Percentiles rank a stretch among this genome's conserved stretches.
phyloP scores from a whole-genome alignment of 2,329 filamentous ascomycete species.

The Clonostachys rhizophaga region DNA sequence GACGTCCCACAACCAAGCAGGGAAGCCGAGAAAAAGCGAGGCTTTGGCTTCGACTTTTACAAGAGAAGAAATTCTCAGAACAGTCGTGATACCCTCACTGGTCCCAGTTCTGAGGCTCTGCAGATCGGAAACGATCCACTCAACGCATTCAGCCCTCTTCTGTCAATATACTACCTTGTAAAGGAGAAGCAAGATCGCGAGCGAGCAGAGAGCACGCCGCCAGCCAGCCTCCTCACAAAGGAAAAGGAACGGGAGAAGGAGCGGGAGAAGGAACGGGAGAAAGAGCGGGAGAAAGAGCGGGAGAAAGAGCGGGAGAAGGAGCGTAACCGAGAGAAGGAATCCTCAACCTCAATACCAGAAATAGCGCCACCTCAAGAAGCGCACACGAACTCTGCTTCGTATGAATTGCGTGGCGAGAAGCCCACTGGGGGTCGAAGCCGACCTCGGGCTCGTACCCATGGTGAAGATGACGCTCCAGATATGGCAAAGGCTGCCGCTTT shows the following conservation, averaged over 20 bases:
- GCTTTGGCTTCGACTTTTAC: conserved; percentile 93
- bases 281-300: conserved; percentile 12
- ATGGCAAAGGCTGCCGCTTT: conserved; percentile 20
- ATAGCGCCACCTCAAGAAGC: conserved; percentile 79
- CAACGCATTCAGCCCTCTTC: conserved; percentile 86
- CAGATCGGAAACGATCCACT: conserved; percentile 80
- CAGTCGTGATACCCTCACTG: conserved; percentile 81
- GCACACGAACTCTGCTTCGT: conserved; percentile 79
- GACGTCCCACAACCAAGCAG: conserved; percentile 51
- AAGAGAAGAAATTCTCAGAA: conserved; percentile 86
- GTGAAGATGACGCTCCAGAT: conserved; percentile 84
- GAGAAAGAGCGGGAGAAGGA: conserved; percentile 10
- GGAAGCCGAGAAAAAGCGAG: conserved; percentile 77
- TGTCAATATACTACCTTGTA: conserved; percentile 96
- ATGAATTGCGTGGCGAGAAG: conserved; percentile 86
- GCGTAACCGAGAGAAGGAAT: conserved; percentile 14
- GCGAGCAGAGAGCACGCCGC: conserved; percentile 27
- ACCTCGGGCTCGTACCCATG: conserved; percentile 85
- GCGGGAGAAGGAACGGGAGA: conserved; percentile 3
- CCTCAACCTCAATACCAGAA: conserved; percentile 55
- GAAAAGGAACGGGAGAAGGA: conserved; percentile 15
- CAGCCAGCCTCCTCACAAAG: conserved; percentile 20
- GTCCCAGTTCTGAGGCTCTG: conserved; percentile 81
- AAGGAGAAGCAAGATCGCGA: conserved; percentile 90
- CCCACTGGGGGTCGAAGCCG: conserved; percentile 79